These are phyloP conservation scores for Venturia nashicola DNA, from an alignment of 2,329 filamentous ascomycete genomes.

Conservation along the genomic window DNA sequence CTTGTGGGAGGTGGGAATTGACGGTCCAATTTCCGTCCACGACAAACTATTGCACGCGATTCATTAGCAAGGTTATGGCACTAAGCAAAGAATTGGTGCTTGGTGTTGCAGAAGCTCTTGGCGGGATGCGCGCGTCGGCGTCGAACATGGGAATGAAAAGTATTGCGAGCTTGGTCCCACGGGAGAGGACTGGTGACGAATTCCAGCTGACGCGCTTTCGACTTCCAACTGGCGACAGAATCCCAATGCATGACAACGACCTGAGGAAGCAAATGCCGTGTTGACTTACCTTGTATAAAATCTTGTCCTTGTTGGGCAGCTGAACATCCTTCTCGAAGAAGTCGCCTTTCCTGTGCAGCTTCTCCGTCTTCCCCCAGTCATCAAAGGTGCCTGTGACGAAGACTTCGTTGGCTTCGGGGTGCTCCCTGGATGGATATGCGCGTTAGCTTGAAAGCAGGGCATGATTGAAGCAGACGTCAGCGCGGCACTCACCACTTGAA, in stretches of 20 bases:
- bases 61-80: neutral
- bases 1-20: conserved; percentile 68
- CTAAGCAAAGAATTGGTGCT: neutral
- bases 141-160: neutral
- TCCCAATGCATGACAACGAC: neutral
- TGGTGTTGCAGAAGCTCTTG: neutral
- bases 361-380: conserved; percentile 77
- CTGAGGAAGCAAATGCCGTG: neutral
- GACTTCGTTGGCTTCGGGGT: conserved; percentile 65
- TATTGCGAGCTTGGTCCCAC: neutral
- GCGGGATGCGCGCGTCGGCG: neutral
- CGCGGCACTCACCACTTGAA: conserved; percentile 52
- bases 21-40: conserved; percentile 85
- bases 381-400: conserved; percentile 95
- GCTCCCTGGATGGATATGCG: conserved; percentile 55
- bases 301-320: conserved; percentile 56
- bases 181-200: too few species aligned
- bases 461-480: conserved; percentile 13
- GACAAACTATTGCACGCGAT: conserved; percentile 57
- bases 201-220: neutral
- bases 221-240: neutral
- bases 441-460: conserved; percentile 12
- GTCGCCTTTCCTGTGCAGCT: conserved; percentile 63
- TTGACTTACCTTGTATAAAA: conserved; percentile 79
- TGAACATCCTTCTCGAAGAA: conserved; percentile 71